phyloP scores from a whole-genome alignment of 257 asterid species.

The Striga asiatica region DNA sequence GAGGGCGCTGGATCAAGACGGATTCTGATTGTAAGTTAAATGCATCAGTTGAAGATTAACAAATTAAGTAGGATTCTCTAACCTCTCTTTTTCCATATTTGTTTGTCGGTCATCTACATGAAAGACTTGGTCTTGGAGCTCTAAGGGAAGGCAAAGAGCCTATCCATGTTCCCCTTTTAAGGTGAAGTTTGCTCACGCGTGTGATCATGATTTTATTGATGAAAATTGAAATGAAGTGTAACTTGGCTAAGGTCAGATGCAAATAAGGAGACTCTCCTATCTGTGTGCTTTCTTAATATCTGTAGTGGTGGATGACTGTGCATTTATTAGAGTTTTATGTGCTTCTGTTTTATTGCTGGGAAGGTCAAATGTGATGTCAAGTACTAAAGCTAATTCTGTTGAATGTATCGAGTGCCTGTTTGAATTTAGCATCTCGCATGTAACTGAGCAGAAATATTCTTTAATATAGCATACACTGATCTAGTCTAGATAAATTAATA shows the following conservation, averaged over 20 bases:
- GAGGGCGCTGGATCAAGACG: slow-evolving; percentile 51
- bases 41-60: slow-evolving; percentile 11
- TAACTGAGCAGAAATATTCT: slow-evolving; percentile 3
- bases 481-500: slow-evolving; percentile 9
- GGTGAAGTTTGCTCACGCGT: slow-evolving; percentile 13
- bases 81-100: slow-evolving; percentile 7
- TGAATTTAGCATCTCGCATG: background rate
- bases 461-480: slow-evolving; percentile 10
- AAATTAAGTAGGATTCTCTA: slow-evolving; percentile 15
- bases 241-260: slow-evolving; percentile 8
- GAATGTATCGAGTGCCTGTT: slow-evolving; percentile 21
- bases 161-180: slow-evolving; percentile 10
- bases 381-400: slow-evolving; percentile 16
- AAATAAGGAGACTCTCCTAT: slow-evolving; percentile 35
- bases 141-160: slow-evolving; percentile 19
- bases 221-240: slow-evolving; percentile 22
- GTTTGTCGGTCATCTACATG: slow-evolving; percentile 13
- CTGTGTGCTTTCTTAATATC: slow-evolving; percentile 27
- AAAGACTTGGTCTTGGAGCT: slow-evolving; percentile 49
- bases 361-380: slow-evolving; percentile 15
- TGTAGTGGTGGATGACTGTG: slow-evolving; percentile 15
- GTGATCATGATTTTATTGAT: slow-evolving; percentile 11
- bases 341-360: slow-evolving; percentile 9
- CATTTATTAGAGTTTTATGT: slow-evolving; percentile 3
- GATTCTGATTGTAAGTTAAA: slow-evolving; percentile 49